Base-by-base conservation (phyloP, 345 rosid genomes). In the Hypericum perforatum region DNA sequence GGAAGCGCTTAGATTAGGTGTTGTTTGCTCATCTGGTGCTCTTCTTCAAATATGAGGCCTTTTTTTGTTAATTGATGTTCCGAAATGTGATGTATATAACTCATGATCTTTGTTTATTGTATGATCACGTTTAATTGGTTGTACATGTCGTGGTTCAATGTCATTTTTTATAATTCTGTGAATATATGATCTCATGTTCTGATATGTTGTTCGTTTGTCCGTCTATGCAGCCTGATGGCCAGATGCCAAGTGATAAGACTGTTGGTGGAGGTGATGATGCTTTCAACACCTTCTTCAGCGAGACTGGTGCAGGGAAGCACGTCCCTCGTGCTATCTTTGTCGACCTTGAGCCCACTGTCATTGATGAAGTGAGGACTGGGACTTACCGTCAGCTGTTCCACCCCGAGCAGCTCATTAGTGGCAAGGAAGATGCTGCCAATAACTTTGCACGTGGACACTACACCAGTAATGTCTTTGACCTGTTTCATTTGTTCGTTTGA, bases 361-460 rank as follows among this genome's bases (percentile, higher is more conserved):
- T 81, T 6, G 88, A 84, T 47, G 84, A 78, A 49, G 84, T 78
- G 47, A 68, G 84, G 53, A 75, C 84, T 8, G 84, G 84, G 13
- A 63, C 78, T 0, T 78, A 78, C 69, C 84, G 81, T 49, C 84
- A 78, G 63, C 84, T 78, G 32, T 22, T 22, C 32, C 32, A 22
- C 32, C 32, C 32, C 32, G 32, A 22, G 32, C 32, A 22, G 32
- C 15, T 78, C 76, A 84, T 84, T 66, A 81, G 85, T 8, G 92
- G 92, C 52, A 84, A 84, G 71, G 88, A 84, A 66, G 88, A 84
- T 43, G 85, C 88, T 54, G 92, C 92, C 60, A 84, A 84, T 79
- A 84, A 84, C 69, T 84, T 84, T 53, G 92, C 92, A 52, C 85
- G 92, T 71, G 88, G 92, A 0, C 92, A 84, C 66, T 84, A 84